Evolutionary conservation across 805 yeast genomes (phyloP).

Genomic region (Myxozyma monticola): DNA sequence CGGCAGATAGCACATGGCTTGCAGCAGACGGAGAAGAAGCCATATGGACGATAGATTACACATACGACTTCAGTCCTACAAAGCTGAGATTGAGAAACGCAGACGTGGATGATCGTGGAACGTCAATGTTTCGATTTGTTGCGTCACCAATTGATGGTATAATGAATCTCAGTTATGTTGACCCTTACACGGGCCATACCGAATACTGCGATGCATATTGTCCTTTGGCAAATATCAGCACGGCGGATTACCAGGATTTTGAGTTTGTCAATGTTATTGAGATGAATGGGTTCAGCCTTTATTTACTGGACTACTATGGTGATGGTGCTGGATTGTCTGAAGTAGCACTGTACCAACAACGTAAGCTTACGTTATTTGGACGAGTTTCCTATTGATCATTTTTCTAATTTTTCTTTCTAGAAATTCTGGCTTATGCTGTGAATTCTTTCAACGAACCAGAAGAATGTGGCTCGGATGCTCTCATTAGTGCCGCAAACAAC

Average conservation of each 20-base stretch:
- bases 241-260: conserved; percentile 71
- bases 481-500: conserved; percentile 39
- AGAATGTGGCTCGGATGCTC: conserved; percentile 50
- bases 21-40: conserved; percentile 53
- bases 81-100: conserved; percentile 67
- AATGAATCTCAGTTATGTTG: conserved; percentile 85
- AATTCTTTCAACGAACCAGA: conserved; percentile 64
- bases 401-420: conserved; percentile 16
- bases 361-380: conserved; percentile 36
- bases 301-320: conserved; percentile 70
- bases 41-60: conserved; percentile 62
- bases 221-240: conserved; percentile 54
- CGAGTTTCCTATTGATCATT: not conserved
- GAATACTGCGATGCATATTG: conserved; percentile 85
- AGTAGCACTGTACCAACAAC: conserved; percentile 64
- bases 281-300: conserved; percentile 61
- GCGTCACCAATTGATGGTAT: conserved; percentile 82
- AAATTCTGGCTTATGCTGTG: conserved; percentile 68
- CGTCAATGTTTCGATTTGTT: conserved; percentile 64
- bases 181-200: conserved; percentile 62
- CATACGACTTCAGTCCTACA: conserved; percentile 61
- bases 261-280: conserved; percentile 69
- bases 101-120: conserved; percentile 48
- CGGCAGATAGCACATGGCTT: conserved; percentile 50
- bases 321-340: conserved; percentile 67